A percentile compares a stretch with the other conserved stretches of the same genome.
Conservation (phyloP, 2,329 filamentous ascomycete genomes). For the Graphiopsis chlorocephala region DNA sequence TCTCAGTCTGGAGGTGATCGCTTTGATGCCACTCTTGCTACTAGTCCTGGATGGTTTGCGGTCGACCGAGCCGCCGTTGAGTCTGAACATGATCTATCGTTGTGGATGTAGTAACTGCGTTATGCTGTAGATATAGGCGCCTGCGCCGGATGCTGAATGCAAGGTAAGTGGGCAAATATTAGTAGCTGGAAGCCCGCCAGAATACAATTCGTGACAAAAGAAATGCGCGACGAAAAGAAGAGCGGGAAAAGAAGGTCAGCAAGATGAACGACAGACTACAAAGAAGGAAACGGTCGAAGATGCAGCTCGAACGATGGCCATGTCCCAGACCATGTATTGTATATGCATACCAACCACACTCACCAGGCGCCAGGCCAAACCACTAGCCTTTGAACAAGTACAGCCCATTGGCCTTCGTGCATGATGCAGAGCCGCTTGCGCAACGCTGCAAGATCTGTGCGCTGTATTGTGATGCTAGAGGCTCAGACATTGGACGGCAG, state of each 20-base stretch:
- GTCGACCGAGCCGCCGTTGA: neutral
- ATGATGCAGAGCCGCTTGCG: constrained; percentile 16
- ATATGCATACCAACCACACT: neutral
- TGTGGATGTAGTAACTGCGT: neutral
- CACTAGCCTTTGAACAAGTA: neutral
- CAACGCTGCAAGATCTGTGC: constrained; percentile 9
- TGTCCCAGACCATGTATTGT: constrained; percentile 8
- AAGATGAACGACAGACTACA: constrained; percentile 2
- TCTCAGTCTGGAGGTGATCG: constrained; percentile 11
- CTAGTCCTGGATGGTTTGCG: constrained; percentile 6
- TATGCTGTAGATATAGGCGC: neutral
- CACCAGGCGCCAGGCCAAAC: constrained; percentile 13
- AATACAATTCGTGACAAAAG: neutral
- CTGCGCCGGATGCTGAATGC: constrained; percentile 3
- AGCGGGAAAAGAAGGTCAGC: neutral
- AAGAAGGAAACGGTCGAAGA: neutral
- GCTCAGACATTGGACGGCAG: constrained; percentile 4
- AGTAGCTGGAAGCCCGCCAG: neutral
- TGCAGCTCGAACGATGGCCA: constrained; percentile 1
- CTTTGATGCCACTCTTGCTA: neutral
- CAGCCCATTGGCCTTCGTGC: constrained; percentile 10
- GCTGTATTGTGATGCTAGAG: neutral
- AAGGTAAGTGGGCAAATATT: neutral
- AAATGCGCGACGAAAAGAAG: constrained; percentile 5
- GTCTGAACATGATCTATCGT: constrained; percentile 1